Conservation (phyloP, 2,329 filamentous ascomycete genomes). For the Plectosphaerella cucumerina region DNA sequence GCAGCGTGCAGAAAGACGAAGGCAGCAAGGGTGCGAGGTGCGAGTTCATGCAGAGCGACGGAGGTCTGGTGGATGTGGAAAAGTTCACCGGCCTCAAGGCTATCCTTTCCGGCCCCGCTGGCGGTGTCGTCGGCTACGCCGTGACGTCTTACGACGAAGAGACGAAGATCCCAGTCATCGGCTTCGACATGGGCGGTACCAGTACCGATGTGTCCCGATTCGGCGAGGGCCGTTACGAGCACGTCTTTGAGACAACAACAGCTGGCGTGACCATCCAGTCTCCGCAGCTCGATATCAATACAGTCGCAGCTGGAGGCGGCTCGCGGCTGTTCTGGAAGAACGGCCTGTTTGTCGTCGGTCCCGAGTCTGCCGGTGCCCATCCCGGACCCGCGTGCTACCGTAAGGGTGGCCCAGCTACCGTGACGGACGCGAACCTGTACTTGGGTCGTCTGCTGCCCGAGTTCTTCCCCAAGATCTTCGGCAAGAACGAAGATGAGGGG, state of each 20-base stretch:
- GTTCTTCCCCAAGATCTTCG: conserved; percentile 95
- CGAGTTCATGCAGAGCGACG: conserved; percentile 94
- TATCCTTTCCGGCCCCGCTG: conserved; percentile 86
- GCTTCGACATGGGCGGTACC: conserved; percentile 94
- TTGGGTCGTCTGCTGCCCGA: conserved; percentile 81
- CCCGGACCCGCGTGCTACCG: conserved; percentile 89
- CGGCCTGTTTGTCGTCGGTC: conserved; percentile 84
- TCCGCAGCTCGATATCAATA: conserved; percentile 91
- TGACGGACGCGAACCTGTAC: conserved; percentile 90
- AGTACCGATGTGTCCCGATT: conserved; percentile 89
- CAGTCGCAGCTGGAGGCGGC: conserved; percentile 85
- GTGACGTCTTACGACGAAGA: conserved; percentile 83
- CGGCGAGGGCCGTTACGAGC: conserved; percentile 80
- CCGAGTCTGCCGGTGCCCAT: conserved; percentile 83
- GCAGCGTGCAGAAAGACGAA: conserved; percentile 63
- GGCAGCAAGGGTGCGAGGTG: conserved; percentile 71
- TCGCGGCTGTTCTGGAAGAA: conserved; percentile 84
- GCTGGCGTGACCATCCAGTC: conserved; percentile 93
- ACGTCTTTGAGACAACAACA: conserved; percentile 91
- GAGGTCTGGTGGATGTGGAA: conserved; percentile 67
- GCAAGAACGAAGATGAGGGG: conserved; percentile 78
- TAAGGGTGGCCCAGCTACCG: conserved; percentile 82
- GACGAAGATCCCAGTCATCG: conserved; percentile 82
- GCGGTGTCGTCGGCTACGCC: conserved; percentile 88
- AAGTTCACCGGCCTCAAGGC: conserved; percentile 81